A percentile compares a stretch with the other conserved stretches of the same genome.
phyloP scores from a whole-genome alignment of 2,329 filamentous ascomycete genomes.

The Salinomyces thailandicus region DNA sequence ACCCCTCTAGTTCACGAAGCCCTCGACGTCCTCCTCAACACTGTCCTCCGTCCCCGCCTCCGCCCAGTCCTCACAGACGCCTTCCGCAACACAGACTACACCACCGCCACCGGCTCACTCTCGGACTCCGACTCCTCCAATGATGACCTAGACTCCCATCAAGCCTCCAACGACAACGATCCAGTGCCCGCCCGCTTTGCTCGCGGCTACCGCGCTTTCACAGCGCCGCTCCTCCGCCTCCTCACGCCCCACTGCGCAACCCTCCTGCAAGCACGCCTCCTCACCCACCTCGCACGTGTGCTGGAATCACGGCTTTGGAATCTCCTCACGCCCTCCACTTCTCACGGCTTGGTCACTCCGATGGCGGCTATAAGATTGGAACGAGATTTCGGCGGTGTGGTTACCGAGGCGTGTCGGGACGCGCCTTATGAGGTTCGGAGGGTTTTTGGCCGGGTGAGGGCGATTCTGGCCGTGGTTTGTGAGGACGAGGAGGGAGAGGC shows the following conservation, averaged over 20 bases:
- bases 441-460: slow-evolving; percentile 63
- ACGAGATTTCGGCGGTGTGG: slow-evolving; percentile 68
- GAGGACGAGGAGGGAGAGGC: slow-evolving; percentile 94
- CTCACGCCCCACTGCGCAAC: slow-evolving; percentile 68
- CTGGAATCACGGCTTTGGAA: slow-evolving; percentile 82
- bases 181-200: slow-evolving; percentile 71
- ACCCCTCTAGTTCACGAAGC: slow-evolving; percentile 75
- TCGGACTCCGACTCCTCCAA: slow-evolving; percentile 37
- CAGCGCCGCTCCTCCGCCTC: slow-evolving; percentile 72
- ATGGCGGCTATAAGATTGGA: slow-evolving; percentile 76
- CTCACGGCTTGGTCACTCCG: slow-evolving; percentile 67
- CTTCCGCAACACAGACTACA: slow-evolving; percentile 87
- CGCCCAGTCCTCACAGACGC: slow-evolving; percentile 76
- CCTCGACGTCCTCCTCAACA: slow-evolving; percentile 73
- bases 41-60: slow-evolving; percentile 75
- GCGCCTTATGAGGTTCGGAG: slow-evolving; percentile 68
- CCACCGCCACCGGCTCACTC: slow-evolving; percentile 41
- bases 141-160: slow-evolving; percentile 47
- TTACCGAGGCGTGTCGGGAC: slow-evolving; percentile 55
- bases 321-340: too few species aligned
- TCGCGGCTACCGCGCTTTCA: slow-evolving; percentile 72
- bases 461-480: slow-evolving; percentile 83
- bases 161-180: slow-evolving; percentile 46
- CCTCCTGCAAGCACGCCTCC: slow-evolving; percentile 16
- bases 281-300: slow-evolving; percentile 62